Evolutionary conservation across 2,329 filamentous ascomycete genomes (phyloP).

Genomic region (Hymenotorrendiella dingleyae): DNA sequence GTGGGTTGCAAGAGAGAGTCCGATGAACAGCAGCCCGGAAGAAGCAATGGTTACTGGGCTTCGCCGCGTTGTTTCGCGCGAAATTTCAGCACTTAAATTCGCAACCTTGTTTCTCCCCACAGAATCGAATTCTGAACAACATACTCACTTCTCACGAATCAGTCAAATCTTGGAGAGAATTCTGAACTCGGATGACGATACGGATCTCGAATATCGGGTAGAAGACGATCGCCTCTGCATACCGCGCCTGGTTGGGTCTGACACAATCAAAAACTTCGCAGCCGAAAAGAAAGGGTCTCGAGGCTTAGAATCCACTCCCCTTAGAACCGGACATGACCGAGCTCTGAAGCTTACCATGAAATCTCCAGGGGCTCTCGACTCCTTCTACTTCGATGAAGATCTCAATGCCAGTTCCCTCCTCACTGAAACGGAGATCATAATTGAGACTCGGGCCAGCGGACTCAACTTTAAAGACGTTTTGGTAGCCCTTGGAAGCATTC

Average conservation of each 20-base stretch:
- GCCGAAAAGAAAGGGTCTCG: not conserved
- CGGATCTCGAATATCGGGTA: not conserved
- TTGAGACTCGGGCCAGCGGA: constrained; percentile 7
- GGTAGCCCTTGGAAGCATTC: constrained; percentile 16
- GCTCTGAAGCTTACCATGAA: constrained; percentile 6
- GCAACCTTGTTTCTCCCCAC: not conserved
- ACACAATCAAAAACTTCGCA: constrained; percentile 3
- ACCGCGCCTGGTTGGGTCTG: not conserved
- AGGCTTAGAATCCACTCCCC: not conserved
- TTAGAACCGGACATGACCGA: not conserved
- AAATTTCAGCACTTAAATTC: not conserved
- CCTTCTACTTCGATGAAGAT: constrained; percentile 13
- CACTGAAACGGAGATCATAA: constrained; percentile 7
- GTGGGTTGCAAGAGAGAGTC: not conserved
- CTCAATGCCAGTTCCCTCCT: not conserved
- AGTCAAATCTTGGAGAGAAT: not conserved
- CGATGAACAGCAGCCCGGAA: not conserved
- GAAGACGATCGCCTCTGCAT: not conserved
- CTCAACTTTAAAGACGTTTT: constrained; percentile 18
- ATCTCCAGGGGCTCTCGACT: constrained; percentile 12
- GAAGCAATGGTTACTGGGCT: not conserved
- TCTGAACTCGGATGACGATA: not conserved
- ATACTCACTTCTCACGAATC: constrained; percentile 8
- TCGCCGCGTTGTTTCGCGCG: not conserved
- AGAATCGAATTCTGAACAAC: no score